A percentile compares a stretch with the other conserved stretches of the same genome.
Evolutionary conservation across 2,329 filamentous ascomycete species (phyloP).

Genomic region (Penicillium carneum): DNA sequence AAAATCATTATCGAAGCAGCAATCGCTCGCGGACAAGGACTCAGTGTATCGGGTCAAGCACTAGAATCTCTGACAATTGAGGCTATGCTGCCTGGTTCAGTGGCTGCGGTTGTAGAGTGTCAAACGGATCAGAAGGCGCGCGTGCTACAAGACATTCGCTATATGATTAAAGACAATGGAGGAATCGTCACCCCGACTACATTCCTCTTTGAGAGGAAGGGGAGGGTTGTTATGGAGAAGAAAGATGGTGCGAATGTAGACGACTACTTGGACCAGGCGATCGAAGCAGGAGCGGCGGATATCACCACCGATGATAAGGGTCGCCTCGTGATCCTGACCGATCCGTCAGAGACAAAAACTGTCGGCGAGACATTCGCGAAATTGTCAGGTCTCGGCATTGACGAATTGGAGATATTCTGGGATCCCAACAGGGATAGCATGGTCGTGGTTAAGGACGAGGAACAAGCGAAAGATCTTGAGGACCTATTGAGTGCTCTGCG

Average conservation of each 20-base stretch:
- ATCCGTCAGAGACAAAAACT: slow-evolving; percentile 69
- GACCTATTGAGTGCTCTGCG: slow-evolving; percentile 63
- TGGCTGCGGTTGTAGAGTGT: slow-evolving; percentile 81
- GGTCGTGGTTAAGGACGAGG: slow-evolving; percentile 66
- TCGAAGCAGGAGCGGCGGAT: slow-evolving; percentile 78
- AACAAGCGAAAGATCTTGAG: slow-evolving; percentile 64
- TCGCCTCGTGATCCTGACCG: slow-evolving; percentile 73
- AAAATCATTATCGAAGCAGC: slow-evolving; percentile 85
- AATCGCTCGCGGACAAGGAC: slow-evolving; percentile 86
- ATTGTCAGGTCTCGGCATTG: slow-evolving; percentile 70
- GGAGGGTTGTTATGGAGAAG: slow-evolving; percentile 73
- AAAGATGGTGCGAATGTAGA: slow-evolving; percentile 66
- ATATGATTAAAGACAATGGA: slow-evolving; percentile 73
- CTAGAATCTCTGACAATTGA: slow-evolving; percentile 83
- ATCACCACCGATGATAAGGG: slow-evolving; percentile 68
- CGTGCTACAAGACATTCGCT: slow-evolving; percentile 74
- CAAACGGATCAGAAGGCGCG: slow-evolving; percentile 83
- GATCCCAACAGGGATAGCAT: slow-evolving; percentile 80
- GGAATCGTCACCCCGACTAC: slow-evolving; percentile 75
- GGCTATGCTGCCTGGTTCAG: slow-evolving; percentile 75
- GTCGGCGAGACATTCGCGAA: slow-evolving; percentile 70
- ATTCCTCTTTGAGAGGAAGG: slow-evolving; percentile 85
- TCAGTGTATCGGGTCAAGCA: slow-evolving; percentile 73
- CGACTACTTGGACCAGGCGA: slow-evolving; percentile 77
- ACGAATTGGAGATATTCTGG: slow-evolving; percentile 83